Base-by-base conservation (phyloP, 192 early-diverging fungal genomes). In the Coemansia sp. region DNA sequence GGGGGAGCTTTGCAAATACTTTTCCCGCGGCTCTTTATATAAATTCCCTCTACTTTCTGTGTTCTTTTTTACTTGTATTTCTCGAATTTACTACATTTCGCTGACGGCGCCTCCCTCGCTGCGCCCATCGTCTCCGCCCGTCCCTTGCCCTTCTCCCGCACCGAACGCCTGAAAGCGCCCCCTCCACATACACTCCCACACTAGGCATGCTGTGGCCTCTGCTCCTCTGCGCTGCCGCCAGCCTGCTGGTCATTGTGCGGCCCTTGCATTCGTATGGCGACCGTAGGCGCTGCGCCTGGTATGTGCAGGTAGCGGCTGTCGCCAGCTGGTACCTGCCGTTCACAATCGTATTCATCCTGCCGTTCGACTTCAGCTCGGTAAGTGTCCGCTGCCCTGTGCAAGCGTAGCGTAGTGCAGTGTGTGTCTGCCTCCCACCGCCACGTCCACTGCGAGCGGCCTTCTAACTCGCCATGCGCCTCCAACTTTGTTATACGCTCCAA, bases 311-410 rank as follows among this genome's bases (percentile, higher is more conserved):
- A 17, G 85, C 88, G 15, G 79, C 87, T 5, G 87, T 88, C 67
- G 66, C 93, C 53, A 89, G 91, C 45, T 96, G 92, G 91, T 91
- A 90, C 68, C 88, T 95, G 62, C 93, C 96, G 9, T 93, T 98
- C 81, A 88, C 92, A 66, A 93, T 96, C 61, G 86, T 95, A 13
- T 76, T 98, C 32, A 87, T 98, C 22, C 82, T 98, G 42, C 94
- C 95, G 3, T 82, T 98, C 43, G 96, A 96, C 77, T 84, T 96
- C 25, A 87, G 91, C 48, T 92, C 91, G 63, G 79, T 81, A 79
- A 74, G 64, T 71, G 29, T 10, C 29, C 54, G 13, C 38, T 10
- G 38, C 11, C 5, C 38, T 40, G 38, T 11, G 38, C 38, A 40
- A 40, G 11, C 7, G 38, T 7, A 40, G 11, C 7, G 38, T 7